Evolutionary conservation across 345 rosid genomes (phyloP), one percentile per base, ranked within the genome.

Genomic region (Psidium guajava): DNA sequence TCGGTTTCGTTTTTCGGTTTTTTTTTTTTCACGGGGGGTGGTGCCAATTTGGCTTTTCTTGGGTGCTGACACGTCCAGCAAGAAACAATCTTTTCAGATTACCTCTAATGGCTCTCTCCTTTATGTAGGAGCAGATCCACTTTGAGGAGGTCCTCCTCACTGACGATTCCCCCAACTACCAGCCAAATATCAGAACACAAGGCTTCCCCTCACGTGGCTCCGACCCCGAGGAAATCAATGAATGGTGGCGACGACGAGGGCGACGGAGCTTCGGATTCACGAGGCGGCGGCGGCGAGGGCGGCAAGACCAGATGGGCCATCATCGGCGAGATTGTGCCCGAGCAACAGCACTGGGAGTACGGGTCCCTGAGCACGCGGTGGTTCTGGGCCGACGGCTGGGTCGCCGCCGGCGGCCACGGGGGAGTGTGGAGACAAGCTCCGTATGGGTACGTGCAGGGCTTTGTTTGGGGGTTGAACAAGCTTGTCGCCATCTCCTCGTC

Each of bases 201-300:
- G 51, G 83, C 21, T 81, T 50, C 21, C 36, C 53, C 50, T 91
- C 91, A 92, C 61, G 90, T 92, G 90, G 93, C 93, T 90, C 97
- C 97, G 57, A 94, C 94, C 85, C 97, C 97, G 84, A 94, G 95
- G 87, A 94, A 94, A 88, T 94, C 97, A 73, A 94, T 86, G 88
- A 94, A 94, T 69, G 86, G 90, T 52, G 96, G 92, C 56, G 91
- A 81, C 56, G 84, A 82, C 11, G 51, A 49, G 12, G 84, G 84
- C 11, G 73, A 25, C 13, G 81, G 47, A 36, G 51, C 84, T 58
- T 59, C 87, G 11, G 44, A 64, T 14, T 54, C 22, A 18, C 32
- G 25, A 5, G 82, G 80, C 10, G 77, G 86, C 53, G 69, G 54
- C 84, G 90, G 84, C 86, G 80, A 36, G 36, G 36, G 36, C 36